Evolutionary conservation across 768 basidiomycete species (phyloP), one percentile per base, ranked within the genome.

Genomic region (Macrocybe gigantea): DNA sequence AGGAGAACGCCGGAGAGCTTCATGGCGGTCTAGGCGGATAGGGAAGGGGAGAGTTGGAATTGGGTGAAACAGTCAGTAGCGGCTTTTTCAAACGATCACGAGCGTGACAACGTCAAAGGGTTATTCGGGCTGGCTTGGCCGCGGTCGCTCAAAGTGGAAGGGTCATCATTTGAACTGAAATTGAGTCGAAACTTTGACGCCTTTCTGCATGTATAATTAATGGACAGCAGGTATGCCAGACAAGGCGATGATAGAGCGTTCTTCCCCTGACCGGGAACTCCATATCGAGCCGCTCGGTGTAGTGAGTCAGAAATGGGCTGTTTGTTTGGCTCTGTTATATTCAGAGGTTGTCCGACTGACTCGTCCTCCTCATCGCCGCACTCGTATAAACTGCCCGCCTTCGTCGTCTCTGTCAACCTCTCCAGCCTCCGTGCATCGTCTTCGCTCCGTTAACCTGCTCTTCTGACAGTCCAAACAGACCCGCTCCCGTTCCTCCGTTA

Each of bases 1-100:
- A 22, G 22, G 42, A 73, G 48, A 36, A 71, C 32, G 34, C 69
- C 58, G 45, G 66, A 56, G 52, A 73, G 49, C 68, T 71, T 77
- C 78, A 80, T 79, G 50, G 52, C 54, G 45, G 42, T 22, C 22
- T 22, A 22, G 22, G 44, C 53, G 49, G 47, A 22, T 22, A 22
- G 1, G 22, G 22, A 54, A 53, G 38, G 33, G 50, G 42, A 36
- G 35, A 44, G 47, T 50, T 33, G 41, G 47, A 51, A 30, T 49
- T 47, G 45, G 53, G 41, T 37, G 41, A 49, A 33, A 14, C 22
- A 35, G 33, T 35, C 51, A 51, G 49, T 3, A 22, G 44, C 32
- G 41, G 49, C n/a, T 30, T 38, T 38, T 14, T 48, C 48, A 45
- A 42, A 42, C 45, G 48, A 52, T 53, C 41, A 45, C 44, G 49